Evolutionary conservation across 306 rosid genomes (phyloP).

Genomic region (Lagenaria siceraria): DNA sequence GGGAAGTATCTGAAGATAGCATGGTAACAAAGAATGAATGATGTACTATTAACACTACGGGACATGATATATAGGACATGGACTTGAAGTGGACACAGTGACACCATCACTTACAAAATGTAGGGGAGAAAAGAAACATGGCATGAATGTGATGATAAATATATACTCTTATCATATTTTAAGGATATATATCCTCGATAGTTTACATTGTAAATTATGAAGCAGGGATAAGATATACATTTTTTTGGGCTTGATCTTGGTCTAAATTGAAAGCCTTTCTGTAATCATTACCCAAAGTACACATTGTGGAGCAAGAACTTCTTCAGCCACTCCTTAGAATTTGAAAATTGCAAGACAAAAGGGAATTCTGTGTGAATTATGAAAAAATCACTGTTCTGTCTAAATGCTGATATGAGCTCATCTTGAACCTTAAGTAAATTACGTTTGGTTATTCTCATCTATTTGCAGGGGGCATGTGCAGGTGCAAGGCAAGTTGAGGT

Average conservation of each 20-base stretch:
- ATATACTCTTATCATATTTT: not conserved
- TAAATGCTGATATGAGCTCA: not conserved
- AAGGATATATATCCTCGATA: not conserved
- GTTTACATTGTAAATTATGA: not conserved
- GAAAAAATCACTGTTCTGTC: not conserved
- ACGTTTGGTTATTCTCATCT: conserved; percentile 5
- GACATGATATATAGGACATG: not conserved
- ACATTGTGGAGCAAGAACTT: not conserved
- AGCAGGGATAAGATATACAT: not conserved
- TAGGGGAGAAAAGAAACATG: not conserved
- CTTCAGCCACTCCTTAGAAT: not conserved
- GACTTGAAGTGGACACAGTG: not conserved
- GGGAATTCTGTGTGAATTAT: not conserved
- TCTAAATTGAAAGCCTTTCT: not conserved
- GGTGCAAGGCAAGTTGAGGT: conserved; percentile 99
- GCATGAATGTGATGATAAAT: not conserved
- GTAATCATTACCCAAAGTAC: not conserved
- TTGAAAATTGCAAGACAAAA: not conserved
- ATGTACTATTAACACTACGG: not conserved
- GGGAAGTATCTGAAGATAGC: not conserved
- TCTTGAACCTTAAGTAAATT: not conserved
- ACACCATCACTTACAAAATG: not conserved
- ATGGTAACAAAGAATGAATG: not conserved
- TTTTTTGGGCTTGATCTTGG: not conserved
- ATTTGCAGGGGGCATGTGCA: conserved; percentile 72